Percentiles rank a stretch among this genome's conserved stretches.
Evolutionary conservation across 2,329 filamentous ascomycete genomes (phyloP).

Genomic region (Cercospora brassicicola): DNA sequence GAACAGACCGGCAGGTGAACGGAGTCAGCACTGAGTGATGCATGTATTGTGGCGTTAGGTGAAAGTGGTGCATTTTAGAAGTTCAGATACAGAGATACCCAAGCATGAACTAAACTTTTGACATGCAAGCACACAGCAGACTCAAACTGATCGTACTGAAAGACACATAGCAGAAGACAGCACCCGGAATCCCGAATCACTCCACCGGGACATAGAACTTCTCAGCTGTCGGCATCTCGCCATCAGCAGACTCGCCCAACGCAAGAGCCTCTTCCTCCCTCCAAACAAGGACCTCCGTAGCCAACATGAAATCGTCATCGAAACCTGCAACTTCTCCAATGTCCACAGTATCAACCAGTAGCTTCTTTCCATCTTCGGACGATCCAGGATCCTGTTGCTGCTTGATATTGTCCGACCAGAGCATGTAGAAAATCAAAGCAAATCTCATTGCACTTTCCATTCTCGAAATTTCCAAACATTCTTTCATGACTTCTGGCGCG

Average conservation of each 20-base stretch:
- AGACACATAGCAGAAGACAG: background rate
- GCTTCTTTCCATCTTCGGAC: background rate
- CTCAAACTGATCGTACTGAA: background rate
- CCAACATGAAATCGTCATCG: conserved; percentile 3
- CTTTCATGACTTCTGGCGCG: background rate
- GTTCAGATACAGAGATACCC: conserved; percentile 8
- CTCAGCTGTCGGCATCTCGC: conserved; percentile 1
- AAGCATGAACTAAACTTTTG: background rate
- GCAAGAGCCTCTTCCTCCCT: background rate
- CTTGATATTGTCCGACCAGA: conserved; percentile 9
- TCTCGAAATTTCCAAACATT: background rate
- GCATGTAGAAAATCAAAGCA: conserved; percentile 13
- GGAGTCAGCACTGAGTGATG: background rate
- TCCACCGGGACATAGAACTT: conserved; percentile 2
- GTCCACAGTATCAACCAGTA: conserved; percentile 1
- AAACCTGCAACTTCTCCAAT: background rate
- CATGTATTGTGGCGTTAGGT: background rate
- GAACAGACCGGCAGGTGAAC: background rate
- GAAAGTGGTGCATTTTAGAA: background rate
- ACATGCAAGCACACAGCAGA: background rate
- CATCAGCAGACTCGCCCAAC: background rate
- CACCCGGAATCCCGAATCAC: background rate
- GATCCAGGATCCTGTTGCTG: background rate
- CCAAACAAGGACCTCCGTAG: background rate
- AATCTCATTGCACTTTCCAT: background rate